Conservation (phyloP, 768 basidiomycete species). For the Leucosporidium creatinivorum region DNA sequence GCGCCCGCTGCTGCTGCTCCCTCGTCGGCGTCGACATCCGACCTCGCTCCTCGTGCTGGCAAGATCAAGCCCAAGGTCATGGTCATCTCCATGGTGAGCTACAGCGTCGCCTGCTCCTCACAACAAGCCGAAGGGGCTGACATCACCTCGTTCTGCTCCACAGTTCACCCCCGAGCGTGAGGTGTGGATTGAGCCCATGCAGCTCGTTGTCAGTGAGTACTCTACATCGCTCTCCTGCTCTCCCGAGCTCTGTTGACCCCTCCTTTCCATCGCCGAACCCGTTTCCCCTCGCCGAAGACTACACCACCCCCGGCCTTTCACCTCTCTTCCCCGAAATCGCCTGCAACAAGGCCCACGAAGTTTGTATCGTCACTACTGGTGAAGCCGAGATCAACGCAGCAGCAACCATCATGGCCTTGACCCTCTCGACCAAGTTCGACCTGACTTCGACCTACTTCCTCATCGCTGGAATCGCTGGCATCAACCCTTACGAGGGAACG, state of each 20-base stretch:
- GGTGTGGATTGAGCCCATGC: conserved; percentile 37
- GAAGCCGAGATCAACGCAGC: conserved; percentile 48
- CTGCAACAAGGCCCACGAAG: conserved; percentile 41
- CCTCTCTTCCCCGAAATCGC: conserved; percentile 44
- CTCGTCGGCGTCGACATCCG: neutral
- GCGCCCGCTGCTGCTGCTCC: neutral
- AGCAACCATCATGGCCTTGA: conserved; percentile 41
- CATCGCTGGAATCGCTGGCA: conserved; percentile 46
- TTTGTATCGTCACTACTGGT: conserved; percentile 43
- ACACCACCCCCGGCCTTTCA: conserved; percentile 44
- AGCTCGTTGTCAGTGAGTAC: conserved; percentile 39
- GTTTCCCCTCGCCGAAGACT: conserved; percentile 22
- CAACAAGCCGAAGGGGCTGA: neutral
- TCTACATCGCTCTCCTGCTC: no score
- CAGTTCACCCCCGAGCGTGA: conserved; percentile 37
- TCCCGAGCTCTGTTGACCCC: no score
- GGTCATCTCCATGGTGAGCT: conserved; percentile 34
- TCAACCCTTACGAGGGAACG: conserved; percentile 45
- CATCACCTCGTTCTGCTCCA: neutral
- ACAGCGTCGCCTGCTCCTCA: neutral
- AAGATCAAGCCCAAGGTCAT: conserved; percentile 35
- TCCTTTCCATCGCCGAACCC: neutral
- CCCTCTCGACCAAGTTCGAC: conserved; percentile 43
- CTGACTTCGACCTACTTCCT: conserved; percentile 46
- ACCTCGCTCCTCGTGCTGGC: neutral